Evolutionary conservation across 176 grass and related monocot species (phyloP), one percentile per base, ranked within the genome.

Genomic region (Sorghum bicolor): DNA sequence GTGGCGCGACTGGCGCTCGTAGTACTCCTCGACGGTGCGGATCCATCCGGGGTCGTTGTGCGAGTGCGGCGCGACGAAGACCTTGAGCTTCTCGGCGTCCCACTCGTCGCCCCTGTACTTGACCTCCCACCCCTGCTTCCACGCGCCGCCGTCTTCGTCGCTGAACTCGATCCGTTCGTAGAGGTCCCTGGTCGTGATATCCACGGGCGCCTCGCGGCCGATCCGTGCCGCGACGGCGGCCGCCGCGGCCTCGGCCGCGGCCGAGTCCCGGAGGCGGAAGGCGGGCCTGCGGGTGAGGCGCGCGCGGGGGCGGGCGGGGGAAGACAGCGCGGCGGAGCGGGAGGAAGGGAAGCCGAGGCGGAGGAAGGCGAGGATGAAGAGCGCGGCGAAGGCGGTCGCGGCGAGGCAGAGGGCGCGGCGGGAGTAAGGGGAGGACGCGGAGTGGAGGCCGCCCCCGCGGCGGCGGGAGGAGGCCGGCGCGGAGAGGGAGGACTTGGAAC

Each of bases 31-130:
- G 33, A 98, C 89, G 40, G 96, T 98, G 82, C 86, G 80, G 85
- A 86, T 90, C 96, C 96, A 98, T 0, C 96, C 96, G 10, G 96
- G 96, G 81, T 98, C 96, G 62, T 98, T 98, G 80, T 98, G 96
- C 26, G 96, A 98, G 77, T 98, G 96, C 32, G 96, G 96, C 72
- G 90, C 96, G 41, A 98, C 96, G 34, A 98, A 98, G 32, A 98
- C 93, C 87, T 98, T 98, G 50, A 98, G 89, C 81, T 95, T 98
- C 93, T 98, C 93, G 30, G 30, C 4, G 74, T 95, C 50, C 96
- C 93, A 98, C 86, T 98, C 96, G 50, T 94, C 12, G 19, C 96
- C 93, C 43, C 60, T 63, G 87, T 95, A 98, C 63, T 77, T 32
- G 68, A 98, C 96, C 28, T 93, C 70, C 93, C 96, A 98, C 2